A percentile compares a stretch with the other conserved stretches of the same genome.
phyloP scores from a whole-genome alignment of 768 basidiomycete species.

The Lactarius vividus region DNA sequence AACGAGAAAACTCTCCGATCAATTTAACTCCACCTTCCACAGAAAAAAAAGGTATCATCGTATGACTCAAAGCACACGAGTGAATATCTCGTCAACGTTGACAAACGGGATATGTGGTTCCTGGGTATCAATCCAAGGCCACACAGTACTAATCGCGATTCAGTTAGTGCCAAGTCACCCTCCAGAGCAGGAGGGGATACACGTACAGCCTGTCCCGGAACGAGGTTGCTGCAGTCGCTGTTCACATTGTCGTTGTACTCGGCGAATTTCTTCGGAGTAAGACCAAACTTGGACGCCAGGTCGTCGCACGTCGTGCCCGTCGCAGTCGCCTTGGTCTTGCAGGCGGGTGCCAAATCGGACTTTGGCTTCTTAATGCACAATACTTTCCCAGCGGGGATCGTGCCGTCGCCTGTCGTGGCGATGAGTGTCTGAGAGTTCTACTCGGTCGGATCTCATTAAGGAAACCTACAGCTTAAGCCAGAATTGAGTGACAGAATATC shows the following conservation, averaged over 20 bases:
- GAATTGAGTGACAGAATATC: slow-evolving; percentile 10
- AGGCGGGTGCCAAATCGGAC: background rate
- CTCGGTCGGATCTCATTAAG: background rate
- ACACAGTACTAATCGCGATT: slow-evolving; percentile 16
- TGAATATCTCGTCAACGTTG: background rate
- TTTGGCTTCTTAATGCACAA: background rate
- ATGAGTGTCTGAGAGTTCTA: background rate
- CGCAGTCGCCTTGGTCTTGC: slow-evolving; percentile 20
- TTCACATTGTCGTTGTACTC: slow-evolving; percentile 20
- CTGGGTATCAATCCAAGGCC: slow-evolving; percentile 2
- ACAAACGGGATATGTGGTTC: background rate
- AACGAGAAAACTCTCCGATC: background rate
- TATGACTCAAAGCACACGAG: too few species aligned
- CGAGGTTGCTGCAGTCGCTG: slow-evolving; percentile 8
- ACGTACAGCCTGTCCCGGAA: slow-evolving; percentile 11
- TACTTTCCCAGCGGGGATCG: background rate
- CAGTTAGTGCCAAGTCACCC: background rate
- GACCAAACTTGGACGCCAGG: background rate
- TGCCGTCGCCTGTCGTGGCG: background rate
- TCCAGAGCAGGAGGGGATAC: background rate
- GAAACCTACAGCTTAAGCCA: background rate
- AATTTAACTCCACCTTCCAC: background rate
- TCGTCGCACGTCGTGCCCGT: slow-evolving; percentile 1
- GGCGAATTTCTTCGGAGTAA: background rate
- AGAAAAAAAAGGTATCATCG: background rate